Percentiles rank a stretch among this genome's conserved stretches.
These are phyloP conservation scores for Isatis lusitanica DNA, from an alignment of 441 rosid species.

Conservation along the genomic window DNA sequence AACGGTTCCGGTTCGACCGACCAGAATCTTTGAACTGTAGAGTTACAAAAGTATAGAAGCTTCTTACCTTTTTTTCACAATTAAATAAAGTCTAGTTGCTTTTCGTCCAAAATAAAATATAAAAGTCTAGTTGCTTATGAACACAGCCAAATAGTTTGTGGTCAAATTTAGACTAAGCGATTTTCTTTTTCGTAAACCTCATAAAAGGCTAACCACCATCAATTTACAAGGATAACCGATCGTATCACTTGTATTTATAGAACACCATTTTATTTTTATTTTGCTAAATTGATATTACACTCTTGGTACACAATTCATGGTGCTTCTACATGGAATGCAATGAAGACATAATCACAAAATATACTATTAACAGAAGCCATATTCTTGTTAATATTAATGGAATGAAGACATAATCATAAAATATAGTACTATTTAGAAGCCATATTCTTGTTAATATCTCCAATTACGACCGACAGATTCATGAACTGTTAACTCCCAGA, in stretches of 20 bases:
- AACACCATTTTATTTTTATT: not conserved
- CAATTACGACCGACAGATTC: not conserved
- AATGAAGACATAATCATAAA: not conserved
- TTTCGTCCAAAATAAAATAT: not conserved
- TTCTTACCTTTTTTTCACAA: not conserved
- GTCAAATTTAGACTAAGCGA: not conserved
- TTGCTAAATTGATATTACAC: not conserved
- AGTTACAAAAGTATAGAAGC: not conserved
- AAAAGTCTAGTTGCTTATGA: not conserved
- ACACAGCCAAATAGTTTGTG: not conserved
- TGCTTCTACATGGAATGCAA: not conserved
- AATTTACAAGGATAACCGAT: not conserved
- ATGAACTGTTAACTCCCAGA: not conserved
- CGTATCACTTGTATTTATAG: not conserved
- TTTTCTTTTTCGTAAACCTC: not conserved
- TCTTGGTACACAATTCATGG: not conserved
- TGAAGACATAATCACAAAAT: not conserved
- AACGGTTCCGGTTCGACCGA: conserved; percentile 17
- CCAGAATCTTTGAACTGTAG: conserved; percentile 1
- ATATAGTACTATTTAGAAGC: not conserved
- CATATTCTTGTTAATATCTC: not conserved
- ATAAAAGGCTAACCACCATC: not conserved
- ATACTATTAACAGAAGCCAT: not conserved
- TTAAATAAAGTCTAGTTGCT: not conserved
- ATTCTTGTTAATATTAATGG: conserved; percentile 6